Conservation (phyloP, 305 asterid species). For the Solanum hybrid region DNA sequence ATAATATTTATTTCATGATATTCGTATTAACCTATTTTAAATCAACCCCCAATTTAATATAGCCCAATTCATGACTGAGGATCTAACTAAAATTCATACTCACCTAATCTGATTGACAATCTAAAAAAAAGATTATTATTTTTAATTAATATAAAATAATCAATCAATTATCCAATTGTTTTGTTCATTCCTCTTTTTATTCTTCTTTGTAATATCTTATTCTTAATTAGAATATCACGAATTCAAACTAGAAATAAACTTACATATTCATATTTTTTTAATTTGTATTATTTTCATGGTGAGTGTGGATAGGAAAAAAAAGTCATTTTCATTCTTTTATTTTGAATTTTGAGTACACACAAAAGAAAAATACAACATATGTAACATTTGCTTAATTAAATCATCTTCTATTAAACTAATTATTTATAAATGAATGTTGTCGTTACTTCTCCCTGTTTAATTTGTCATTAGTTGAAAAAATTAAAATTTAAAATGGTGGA, state of each 20-base stretch:
- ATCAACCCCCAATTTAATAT: background rate
- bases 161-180: background rate
- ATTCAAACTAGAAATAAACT: background rate
- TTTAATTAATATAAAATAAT: no score
- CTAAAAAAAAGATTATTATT: no score
- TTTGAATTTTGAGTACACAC: background rate
- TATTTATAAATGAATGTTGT: background rate
- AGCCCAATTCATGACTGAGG: no score
- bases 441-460: background rate
- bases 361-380: no score
- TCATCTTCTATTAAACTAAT: no score
- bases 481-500: no score
- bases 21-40: no score
- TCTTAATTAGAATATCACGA: background rate
- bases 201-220: background rate
- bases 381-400: background rate
- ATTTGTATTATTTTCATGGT: background rate
- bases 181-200: background rate
- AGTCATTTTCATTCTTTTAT: no score
- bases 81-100: background rate
- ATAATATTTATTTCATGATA: background rate
- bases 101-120: background rate
- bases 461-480: background rate
- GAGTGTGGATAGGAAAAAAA: background rate
- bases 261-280: no score